Evolutionary conservation across 495 filamentous ascomycete genomes (phyloP).

Genomic region (Penicilliopsis zonata): DNA sequence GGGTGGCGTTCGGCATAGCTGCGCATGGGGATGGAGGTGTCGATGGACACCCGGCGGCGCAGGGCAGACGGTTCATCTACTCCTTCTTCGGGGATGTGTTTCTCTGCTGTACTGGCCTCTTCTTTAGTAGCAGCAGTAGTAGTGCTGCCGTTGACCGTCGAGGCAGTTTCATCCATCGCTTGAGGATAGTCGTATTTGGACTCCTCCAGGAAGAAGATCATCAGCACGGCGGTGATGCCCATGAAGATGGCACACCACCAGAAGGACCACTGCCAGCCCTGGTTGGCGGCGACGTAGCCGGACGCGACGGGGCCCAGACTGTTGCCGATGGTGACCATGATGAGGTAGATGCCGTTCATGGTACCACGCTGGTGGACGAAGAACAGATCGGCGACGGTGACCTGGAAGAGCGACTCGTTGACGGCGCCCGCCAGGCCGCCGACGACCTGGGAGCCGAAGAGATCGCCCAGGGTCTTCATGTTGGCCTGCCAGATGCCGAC

Average conservation of each 20-base stretch:
- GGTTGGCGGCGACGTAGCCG: constrained; percentile 29
- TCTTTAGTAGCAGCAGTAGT: no score
- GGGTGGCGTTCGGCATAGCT: no score
- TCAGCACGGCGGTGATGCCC: constrained; percentile 20
- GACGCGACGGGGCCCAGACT: constrained; percentile 30
- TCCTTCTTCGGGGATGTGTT: no score
- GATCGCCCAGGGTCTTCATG: constrained; percentile 16
- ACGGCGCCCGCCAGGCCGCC: constrained; percentile 25
- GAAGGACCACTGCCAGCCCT: constrained; percentile 41
- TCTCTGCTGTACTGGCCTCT: no score
- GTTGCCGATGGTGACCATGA: constrained; percentile 16
- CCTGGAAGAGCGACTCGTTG: constrained; percentile 30
- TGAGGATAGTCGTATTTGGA: no score
- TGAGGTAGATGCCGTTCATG: constrained; percentile 28
- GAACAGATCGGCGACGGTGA: constrained; percentile 35
- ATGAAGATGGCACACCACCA: constrained; percentile 39
- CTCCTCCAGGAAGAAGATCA: constrained; percentile 32
- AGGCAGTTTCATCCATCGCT: no score
- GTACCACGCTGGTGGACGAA: constrained; percentile 35
- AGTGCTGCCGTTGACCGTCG: no score
- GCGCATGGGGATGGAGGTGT: no score
- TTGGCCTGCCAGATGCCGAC: constrained; percentile 26
- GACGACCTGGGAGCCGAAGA: constrained; percentile 20
- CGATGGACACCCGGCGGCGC: no score
- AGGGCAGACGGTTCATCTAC: no score